Evolutionary conservation across 2,329 filamentous ascomycete genomes (phyloP), one percentile per base, ranked within the genome.

Genomic region (Dactylella cylindrospora): DNA sequence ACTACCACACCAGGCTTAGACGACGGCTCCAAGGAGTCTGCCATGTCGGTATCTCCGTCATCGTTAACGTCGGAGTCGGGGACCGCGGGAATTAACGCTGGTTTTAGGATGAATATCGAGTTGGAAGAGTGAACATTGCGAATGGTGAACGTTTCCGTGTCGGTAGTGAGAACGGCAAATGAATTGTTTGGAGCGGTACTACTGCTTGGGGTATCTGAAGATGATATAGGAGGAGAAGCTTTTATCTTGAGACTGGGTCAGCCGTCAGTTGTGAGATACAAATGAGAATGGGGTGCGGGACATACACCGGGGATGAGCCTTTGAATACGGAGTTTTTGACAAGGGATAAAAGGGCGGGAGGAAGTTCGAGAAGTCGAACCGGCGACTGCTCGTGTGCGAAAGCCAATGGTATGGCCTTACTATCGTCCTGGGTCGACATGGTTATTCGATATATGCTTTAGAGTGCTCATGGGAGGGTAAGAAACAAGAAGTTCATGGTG

Each of bases 61-160:
- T 52, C 64, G n/a, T 39, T 33, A 17, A 9, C 13, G 12, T 10
- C 10, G 35, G 36, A 2, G 13, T 35, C 13, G 20, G 36, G 25
- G 17, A 54, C 6, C 23, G 59, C 45, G 1, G 57, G 31, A 1
- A 64, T 52, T 8, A 55, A 29, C 12, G 64, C 60, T 25, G 67
- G 67, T 31, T 66, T 64, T 2, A 68, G 43, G 22, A 69, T 67
- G 39, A 67, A 67, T 23, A 68, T 65, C 13, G 66, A 67, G 46
- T 69, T 69, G 8, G 66, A 67, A 28, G 66, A 67, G 51, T 68
- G 66, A 29, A 69, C 68, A 28, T 67, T 67, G 29, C 68, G 64
- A 23, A 69, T 66, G 13, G 60, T 60, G 40, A 52, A 69, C 32
- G 68, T 69, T 49, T 68, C 59, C 3, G 61, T 64, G 2, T 59